Percentiles rank a stretch among this genome's conserved stretches.
Evolutionary conservation across 257 asterid species (phyloP).

Genomic region (Rubia yunnanensis): DNA sequence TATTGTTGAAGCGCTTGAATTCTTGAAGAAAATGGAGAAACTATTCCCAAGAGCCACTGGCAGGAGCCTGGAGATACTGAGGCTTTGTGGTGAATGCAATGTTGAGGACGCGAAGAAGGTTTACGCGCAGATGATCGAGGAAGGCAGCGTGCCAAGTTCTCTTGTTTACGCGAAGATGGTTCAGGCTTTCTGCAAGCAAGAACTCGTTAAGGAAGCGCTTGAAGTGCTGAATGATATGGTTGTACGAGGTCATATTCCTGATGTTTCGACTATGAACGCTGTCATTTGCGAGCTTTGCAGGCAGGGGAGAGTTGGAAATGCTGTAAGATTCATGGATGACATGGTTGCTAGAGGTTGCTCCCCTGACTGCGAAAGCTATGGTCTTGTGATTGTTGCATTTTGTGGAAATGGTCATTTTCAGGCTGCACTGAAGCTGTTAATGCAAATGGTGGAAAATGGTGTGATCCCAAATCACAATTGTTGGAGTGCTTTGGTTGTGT

Average conservation of each 20-base stretch:
- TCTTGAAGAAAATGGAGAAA: slow-evolving; percentile 40
- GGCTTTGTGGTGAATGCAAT: slow-evolving; percentile 28
- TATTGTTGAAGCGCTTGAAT: slow-evolving; percentile 40
- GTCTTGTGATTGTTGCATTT: slow-evolving; percentile 26
- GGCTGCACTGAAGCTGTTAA: slow-evolving; percentile 31
- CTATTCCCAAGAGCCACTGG: slow-evolving; percentile 58
- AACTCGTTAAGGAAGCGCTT: slow-evolving; percentile 47
- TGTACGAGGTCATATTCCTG: slow-evolving; percentile 36
- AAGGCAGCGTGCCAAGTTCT: slow-evolving; percentile 54
- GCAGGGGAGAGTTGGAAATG: slow-evolving; percentile 43
- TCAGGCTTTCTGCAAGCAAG: slow-evolving; percentile 34
- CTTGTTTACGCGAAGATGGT: slow-evolving; percentile 47
- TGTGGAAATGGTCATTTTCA: slow-evolving; percentile 41
- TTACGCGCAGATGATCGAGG: slow-evolving; percentile 41
- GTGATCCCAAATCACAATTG: slow-evolving; percentile 33
- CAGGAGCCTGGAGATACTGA: slow-evolving; percentile 34
- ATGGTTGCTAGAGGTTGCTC: slow-evolving; percentile 41
- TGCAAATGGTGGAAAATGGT: slow-evolving; percentile 57
- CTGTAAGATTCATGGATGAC: slow-evolving; percentile 58
- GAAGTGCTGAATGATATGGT: slow-evolving; percentile 58
- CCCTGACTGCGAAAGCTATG: slow-evolving; percentile 51
- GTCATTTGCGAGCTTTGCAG: slow-evolving; percentile 46
- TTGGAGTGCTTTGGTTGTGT: slow-evolving; percentile 51
- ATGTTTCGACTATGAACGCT: slow-evolving; percentile 41
- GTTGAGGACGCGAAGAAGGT: slow-evolving; percentile 36